A percentile compares a stretch with the other conserved stretches of the same genome.
phyloP scores from a whole-genome alignment of 2,329 filamentous ascomycete genomes.

The Tolypocladium capitatum region DNA sequence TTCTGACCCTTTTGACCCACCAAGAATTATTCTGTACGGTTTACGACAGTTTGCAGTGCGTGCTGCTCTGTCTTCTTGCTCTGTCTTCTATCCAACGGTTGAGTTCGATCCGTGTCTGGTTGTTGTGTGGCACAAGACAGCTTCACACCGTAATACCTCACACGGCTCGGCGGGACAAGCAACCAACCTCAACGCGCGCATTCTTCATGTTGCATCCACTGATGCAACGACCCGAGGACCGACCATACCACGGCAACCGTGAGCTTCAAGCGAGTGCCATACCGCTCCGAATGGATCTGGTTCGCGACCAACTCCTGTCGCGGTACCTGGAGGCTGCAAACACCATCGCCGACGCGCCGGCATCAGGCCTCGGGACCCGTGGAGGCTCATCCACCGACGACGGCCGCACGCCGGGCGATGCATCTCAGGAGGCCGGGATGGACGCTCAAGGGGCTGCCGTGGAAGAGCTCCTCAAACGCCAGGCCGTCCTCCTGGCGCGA shows the following conservation, averaged over 20 bases:
- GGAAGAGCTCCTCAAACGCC: conserved; percentile 14
- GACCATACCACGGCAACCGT: too few relatives aligned
- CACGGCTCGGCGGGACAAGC: background rate
- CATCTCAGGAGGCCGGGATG: background rate
- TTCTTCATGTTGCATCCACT: background rate
- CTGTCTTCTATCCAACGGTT: too few relatives aligned
- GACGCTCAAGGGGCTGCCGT: conserved; percentile 8
- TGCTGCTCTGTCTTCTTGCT: background rate
- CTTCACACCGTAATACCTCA: too few relatives aligned
- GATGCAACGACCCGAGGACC: background rate
- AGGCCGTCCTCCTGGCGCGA: conserved; percentile 12
- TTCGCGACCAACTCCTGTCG: conserved; percentile 9
- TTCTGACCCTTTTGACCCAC: too few relatives aligned
- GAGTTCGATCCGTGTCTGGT: background rate
- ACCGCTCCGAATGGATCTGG: conserved; percentile 6
- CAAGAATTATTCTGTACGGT: fast-evolving
- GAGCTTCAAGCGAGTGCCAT: background rate
- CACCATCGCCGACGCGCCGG: conserved; percentile 4
- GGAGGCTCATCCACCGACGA: background rate
- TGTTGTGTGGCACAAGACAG: too few relatives aligned
- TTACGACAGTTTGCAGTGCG: too few relatives aligned
- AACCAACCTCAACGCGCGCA: background rate
- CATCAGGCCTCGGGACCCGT: background rate
- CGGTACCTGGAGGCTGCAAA: conserved; percentile 12
- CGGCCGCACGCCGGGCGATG: background rate